Conservation (phyloP, 805 yeast species). For the Komagataella phaffii region DNA sequence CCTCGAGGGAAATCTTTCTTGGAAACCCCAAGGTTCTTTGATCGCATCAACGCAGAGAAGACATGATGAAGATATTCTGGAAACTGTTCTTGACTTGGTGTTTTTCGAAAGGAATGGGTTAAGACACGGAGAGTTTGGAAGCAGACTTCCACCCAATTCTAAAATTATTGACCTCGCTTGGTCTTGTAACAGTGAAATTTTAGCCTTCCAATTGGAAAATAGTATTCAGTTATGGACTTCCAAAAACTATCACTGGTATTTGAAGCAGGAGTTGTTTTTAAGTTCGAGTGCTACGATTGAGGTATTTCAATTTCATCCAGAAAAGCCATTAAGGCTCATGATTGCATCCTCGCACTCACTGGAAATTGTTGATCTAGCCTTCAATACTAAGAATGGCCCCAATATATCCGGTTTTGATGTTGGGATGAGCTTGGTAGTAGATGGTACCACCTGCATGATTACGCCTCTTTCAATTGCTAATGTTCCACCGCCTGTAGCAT, state of each 20-base stretch:
- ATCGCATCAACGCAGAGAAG: slow-evolving; percentile 74
- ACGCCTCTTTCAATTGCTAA: slow-evolving; percentile 80
- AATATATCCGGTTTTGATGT: slow-evolving; percentile 51
- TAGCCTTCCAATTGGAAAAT: slow-evolving; percentile 52
- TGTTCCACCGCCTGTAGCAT: slow-evolving; percentile 91
- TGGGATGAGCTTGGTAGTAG: slow-evolving; percentile 74
- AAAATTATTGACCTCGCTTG: slow-evolving; percentile 46
- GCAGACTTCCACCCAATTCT: slow-evolving; percentile 43
- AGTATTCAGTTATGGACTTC: slow-evolving; percentile 81
- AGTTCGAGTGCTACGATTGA: slow-evolving; percentile 17
- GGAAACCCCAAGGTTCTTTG: slow-evolving; percentile 87
- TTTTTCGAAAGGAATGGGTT: slow-evolving; percentile 92
- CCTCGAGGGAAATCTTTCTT: slow-evolving; percentile 57
- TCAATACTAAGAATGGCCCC: slow-evolving; percentile 55
- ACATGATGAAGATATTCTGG: slow-evolving; percentile 34
- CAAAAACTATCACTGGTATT: slow-evolving; percentile 91
- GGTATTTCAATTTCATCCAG: slow-evolving; percentile 75
- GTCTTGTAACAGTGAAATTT: slow-evolving; percentile 70
- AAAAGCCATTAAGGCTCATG: slow-evolving; percentile 66
- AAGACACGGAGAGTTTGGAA: slow-evolving; percentile 73
- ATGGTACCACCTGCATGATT: slow-evolving; percentile 54
- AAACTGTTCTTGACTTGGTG: slow-evolving; percentile 36
- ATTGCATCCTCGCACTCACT: slow-evolving; percentile 40
- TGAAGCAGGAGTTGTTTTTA: slow-evolving; percentile 60
- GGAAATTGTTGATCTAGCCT: slow-evolving; percentile 56